These are phyloP conservation scores for Globisporangium nunn DNA, from an alignment of 352 stramenopile genomes.

Conservation along the genomic window DNA sequence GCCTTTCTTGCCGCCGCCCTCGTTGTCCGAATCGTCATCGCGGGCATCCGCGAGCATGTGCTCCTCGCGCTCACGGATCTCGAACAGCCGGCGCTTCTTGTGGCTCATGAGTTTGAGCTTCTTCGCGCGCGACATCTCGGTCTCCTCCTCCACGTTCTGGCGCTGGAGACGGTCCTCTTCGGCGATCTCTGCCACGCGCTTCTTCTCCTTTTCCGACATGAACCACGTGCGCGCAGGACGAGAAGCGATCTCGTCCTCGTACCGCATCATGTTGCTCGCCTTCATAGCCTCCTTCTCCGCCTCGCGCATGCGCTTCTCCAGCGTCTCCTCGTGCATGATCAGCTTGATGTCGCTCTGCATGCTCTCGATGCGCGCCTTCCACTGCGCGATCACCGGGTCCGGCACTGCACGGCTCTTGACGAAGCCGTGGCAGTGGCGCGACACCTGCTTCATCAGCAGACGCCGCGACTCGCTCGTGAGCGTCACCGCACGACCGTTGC, in stretches of 20 bases:
- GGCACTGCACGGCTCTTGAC: slow-evolving; percentile 89
- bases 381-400: slow-evolving; percentile 82
- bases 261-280: slow-evolving; percentile 86
- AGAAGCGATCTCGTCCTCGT: slow-evolving; percentile 87
- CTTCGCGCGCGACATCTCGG: slow-evolving; percentile 45
- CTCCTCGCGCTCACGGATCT: slow-evolving; percentile 81
- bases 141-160: slow-evolving; percentile 25
- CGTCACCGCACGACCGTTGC: slow-evolving; percentile 86
- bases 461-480: slow-evolving; percentile 87
- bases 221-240: slow-evolving; percentile 90
- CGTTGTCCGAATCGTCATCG: slow-evolving; percentile 30
- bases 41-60: slow-evolving; percentile 61
- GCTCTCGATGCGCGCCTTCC: slow-evolving; percentile 77
- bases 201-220: slow-evolving; percentile 87
- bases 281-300: slow-evolving; percentile 87
- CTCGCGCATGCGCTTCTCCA: slow-evolving; percentile 87
- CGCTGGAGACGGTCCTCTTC: slow-evolving; percentile 51
- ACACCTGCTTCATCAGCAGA: slow-evolving; percentile 93
- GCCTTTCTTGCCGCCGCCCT: slow-evolving; percentile 22
- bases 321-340: slow-evolving; percentile 83
- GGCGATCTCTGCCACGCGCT: slow-evolving; percentile 61
- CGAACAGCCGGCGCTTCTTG: slow-evolving; percentile 80
- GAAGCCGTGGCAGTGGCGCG: slow-evolving; percentile 81
- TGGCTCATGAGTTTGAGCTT: slow-evolving; percentile 85
- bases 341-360: slow-evolving; percentile 74